Percentiles rank a stretch among this genome's conserved stretches.
Evolutionary conservation across 2,329 filamentous ascomycete species (phyloP).

Genomic region (Trichocomaceae sp.): DNA sequence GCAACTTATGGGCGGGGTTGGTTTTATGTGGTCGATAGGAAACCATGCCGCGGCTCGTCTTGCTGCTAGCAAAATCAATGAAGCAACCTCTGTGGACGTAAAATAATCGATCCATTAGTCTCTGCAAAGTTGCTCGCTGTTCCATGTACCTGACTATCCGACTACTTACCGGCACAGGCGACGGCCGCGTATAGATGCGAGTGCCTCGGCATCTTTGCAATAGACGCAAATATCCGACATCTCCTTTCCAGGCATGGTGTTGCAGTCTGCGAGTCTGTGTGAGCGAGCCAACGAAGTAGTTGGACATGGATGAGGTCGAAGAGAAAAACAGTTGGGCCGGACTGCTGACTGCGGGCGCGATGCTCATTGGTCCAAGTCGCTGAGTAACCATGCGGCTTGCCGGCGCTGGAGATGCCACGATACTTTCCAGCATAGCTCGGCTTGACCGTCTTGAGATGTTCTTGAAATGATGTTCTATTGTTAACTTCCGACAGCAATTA

Average conservation of each 20-base stretch:
- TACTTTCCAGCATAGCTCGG: slow-evolving; percentile 6
- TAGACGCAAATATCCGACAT: slow-evolving; percentile 45
- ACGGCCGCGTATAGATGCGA: slow-evolving; percentile 52
- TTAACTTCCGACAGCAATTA: not conserved
- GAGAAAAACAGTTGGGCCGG: slow-evolving; percentile 7
- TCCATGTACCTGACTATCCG: slow-evolving; percentile 18
- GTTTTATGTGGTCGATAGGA: slow-evolving; percentile 48
- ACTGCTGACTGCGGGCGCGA: slow-evolving; percentile 7
- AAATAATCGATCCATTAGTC: not conserved
- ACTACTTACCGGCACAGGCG: slow-evolving; percentile 57
- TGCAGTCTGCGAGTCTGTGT: not conserved
- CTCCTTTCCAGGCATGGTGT: slow-evolving; percentile 27
- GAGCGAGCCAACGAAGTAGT: not conserved
- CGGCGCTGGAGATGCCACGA: slow-evolving; percentile 10
- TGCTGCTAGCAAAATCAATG: slow-evolving; percentile 66
- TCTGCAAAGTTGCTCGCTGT: not conserved
- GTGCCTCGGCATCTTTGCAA: slow-evolving; percentile 47
- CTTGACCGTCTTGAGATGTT: not conserved
- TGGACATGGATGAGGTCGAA: not conserved
- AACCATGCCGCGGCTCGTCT: slow-evolving; percentile 72
- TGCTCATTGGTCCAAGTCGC: slow-evolving; percentile 5
- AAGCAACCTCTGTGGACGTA: slow-evolving; percentile 61
- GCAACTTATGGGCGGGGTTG: slow-evolving; percentile 47
- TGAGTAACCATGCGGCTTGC: slow-evolving; percentile 4
- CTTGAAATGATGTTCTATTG: not conserved